Evolutionary conservation across 352 stramenopile genomes (phyloP), one percentile per base, ranked within the genome.

Genomic region (Pelagophyceae sp.): DNA sequence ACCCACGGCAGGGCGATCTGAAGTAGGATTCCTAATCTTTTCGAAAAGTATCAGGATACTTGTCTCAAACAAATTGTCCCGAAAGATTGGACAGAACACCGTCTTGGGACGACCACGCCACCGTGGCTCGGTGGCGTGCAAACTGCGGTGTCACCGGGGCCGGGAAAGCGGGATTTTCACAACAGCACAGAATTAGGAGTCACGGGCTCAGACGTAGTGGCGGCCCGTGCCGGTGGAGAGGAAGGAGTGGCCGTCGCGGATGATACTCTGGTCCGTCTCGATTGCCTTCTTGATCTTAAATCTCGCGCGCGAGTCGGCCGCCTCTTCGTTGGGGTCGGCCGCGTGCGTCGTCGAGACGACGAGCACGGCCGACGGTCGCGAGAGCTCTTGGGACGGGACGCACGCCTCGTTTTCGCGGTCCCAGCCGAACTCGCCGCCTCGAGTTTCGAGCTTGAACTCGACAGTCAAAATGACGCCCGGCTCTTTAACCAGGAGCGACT

Each of bases 381-480:
- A 67, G 27, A 31, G 31, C 27, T 67, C 60, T 11, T 29, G 60
- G 25, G 60, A 67, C 11, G 60, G 60, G 60, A 67, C 60, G 25
- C 25, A 29, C 11, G 25, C 60, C 11, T 67, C 25, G 60, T 11
- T 17, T 11, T 11, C 60, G 11, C 31, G 15, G 61, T 71, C 61
- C 61, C 61, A 71, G 61, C 61, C 61, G 61, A 40, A 71, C 61
- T 71, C 61, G 15, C n/a, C 29, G 29, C 61, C 61, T 6, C 5
- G 11, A 3, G 61, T 71, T 31, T 40, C 15, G 29, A 71, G 61
- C n/a, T 19, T 37, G 61, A 71, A 71, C n/a, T 37, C n/a, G 61
- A 19, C 29, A 6, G 58, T 11, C 17, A 65, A 17, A 2, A 6
- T 3, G 29, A 71, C 11, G 61, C 31, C 61, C n/a, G 61, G 61